Percentiles rank a stretch among this genome's conserved stretches.
These are phyloP conservation scores for Apium graveolens DNA, from an alignment of 129 eudicot genomes.

Conservation along the genomic window DNA sequence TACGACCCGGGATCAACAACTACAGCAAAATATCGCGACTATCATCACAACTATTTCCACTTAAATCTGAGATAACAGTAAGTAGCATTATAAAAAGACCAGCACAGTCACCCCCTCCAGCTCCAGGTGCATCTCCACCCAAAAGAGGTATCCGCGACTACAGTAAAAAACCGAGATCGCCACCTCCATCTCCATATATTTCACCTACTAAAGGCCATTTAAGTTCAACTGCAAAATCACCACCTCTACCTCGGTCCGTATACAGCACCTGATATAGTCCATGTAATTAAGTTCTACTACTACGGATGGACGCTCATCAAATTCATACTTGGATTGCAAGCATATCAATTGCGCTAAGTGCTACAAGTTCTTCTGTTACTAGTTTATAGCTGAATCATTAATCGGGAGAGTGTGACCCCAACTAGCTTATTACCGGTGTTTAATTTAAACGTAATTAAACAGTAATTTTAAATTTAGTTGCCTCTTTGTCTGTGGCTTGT, in stretches of 20 bases:
- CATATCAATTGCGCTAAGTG: too few relatives aligned
- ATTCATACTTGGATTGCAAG: background rate
- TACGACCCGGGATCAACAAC: background rate
- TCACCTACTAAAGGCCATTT: background rate
- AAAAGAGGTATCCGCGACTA: background rate
- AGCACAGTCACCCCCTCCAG: background rate
- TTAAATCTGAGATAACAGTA: background rate
- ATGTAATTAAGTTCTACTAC: background rate
- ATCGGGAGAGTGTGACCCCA: too few relatives aligned
- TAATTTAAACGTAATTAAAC: too few relatives aligned
- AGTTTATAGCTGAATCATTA: too few relatives aligned
- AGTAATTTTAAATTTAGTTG: too few relatives aligned
- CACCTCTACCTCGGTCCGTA: background rate
- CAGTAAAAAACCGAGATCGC: background rate
- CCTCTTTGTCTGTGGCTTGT: too few relatives aligned
- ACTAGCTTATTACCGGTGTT: too few relatives aligned
- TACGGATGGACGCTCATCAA: background rate
- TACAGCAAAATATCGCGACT: background rate
- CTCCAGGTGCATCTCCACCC: background rate
- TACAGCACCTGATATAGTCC: background rate
- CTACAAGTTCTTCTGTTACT: background rate
- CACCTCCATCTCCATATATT: background rate
- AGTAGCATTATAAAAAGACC: background rate
- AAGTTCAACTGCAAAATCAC: background rate
- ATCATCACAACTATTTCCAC: background rate